Conservation (phyloP, 2,329 filamentous ascomycete species). For the Sordariomycetes sp. region DNA sequence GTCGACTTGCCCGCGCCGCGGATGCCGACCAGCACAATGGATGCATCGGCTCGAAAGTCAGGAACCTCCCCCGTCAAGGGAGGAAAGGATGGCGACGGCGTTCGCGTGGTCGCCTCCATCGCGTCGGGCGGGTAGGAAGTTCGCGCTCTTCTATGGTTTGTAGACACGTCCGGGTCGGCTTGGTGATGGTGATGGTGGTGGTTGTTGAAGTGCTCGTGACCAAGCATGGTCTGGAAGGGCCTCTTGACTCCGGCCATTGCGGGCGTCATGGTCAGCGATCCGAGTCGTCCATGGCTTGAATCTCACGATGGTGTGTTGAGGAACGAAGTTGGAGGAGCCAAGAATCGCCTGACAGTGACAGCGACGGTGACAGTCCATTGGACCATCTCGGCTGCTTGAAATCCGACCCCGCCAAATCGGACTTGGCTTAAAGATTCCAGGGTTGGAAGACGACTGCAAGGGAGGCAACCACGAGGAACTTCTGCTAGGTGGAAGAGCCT, state of each 20-base stretch:
- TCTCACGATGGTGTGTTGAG: neutral
- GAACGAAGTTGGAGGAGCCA: neutral
- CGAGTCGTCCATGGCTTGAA: neutral
- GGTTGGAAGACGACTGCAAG: too few relatives aligned
- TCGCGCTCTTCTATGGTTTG: neutral
- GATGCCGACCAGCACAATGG: slow-evolving; percentile 64
- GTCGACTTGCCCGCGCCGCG: slow-evolving; percentile 70
- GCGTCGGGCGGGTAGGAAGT: slow-evolving; percentile 5
- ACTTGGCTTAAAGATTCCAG: too few relatives aligned
- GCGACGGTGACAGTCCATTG: too few relatives aligned
- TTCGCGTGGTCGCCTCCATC: slow-evolving; percentile 11
- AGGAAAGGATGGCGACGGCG: slow-evolving; percentile 13
- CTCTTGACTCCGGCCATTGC: slow-evolving; percentile 30
- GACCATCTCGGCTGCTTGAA: too few relatives aligned
- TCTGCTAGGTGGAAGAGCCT: too few relatives aligned
- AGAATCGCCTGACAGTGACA: neutral
- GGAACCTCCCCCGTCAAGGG: slow-evolving; percentile 17
- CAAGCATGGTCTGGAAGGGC: slow-evolving; percentile 23
- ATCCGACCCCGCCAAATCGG: too few relatives aligned
- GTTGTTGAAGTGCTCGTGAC: slow-evolving; percentile 12
- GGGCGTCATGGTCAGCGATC: neutral
- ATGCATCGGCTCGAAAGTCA: slow-evolving; percentile 51
- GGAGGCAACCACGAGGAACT: too few relatives aligned
- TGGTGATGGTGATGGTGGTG: slow-evolving; percentile 6
- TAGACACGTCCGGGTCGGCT: neutral